These are phyloP conservation scores for Calonectria honghensis DNA, from an alignment of 2,329 filamentous ascomycete genomes.

Conservation along the genomic window DNA sequence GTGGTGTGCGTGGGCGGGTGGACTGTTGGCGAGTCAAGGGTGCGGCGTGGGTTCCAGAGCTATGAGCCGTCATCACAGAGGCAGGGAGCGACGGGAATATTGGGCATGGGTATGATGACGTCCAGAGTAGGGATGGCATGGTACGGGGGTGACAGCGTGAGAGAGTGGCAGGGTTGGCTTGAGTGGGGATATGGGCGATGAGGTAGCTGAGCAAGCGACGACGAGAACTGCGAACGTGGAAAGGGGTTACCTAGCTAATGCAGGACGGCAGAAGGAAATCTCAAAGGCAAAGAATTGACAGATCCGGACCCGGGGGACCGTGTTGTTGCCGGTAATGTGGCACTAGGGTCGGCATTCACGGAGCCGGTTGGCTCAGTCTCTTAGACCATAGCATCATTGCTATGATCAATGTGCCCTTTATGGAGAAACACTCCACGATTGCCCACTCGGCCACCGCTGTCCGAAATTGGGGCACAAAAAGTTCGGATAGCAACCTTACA, in stretches of 20 bases:
- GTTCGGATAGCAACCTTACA: constrained; percentile 6
- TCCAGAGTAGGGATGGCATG: constrained; percentile 30
- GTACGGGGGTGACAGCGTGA: neutral
- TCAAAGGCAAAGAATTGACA: neutral
- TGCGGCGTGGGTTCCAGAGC: constrained; percentile 22
- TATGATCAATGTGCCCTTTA: too few species aligned
- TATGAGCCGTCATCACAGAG: constrained; percentile 23
- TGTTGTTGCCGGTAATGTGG: neutral
- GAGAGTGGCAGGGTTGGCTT: neutral
- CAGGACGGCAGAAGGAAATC: neutral
- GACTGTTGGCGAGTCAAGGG: constrained; percentile 10
- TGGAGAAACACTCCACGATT: neutral
- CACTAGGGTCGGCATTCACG: neutral
- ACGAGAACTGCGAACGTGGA: neutral
- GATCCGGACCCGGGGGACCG: neutral
- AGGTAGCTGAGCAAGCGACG: neutral
- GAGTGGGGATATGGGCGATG: neutral
- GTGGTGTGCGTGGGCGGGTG: constrained; percentile 27
- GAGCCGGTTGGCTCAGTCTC: neutral
- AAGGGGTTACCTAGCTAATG: neutral
- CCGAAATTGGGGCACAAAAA: neutral
- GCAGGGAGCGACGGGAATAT: constrained; percentile 27
- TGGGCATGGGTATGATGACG: constrained; percentile 30
- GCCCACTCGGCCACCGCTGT: neutral
- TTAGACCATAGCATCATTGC: neutral